These are phyloP conservation scores for Pezicula rhizophila DNA, from an alignment of 2,329 filamentous ascomycete species.

Conservation along the genomic window DNA sequence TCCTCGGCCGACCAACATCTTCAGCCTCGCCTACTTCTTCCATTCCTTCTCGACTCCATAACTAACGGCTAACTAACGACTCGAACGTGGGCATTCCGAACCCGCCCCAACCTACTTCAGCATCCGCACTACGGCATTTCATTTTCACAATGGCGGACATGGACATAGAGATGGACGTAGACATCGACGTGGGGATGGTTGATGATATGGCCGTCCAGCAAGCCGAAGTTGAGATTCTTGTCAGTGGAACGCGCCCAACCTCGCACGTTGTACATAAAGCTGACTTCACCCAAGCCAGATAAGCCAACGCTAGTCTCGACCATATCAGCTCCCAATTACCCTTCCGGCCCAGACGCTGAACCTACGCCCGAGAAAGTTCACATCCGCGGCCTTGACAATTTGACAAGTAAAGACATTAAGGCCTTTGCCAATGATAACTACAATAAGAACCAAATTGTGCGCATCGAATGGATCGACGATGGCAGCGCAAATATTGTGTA, in stretches of 20 bases:
- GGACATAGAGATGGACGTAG: conserved; percentile 1
- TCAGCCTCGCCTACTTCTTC: too few relatives aligned
- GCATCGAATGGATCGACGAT: conserved; percentile 94
- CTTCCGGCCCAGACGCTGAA: conserved; percentile 18
- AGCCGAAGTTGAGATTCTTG: background rate
- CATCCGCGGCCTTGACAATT: conserved; percentile 72
- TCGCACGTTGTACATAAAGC: background rate
- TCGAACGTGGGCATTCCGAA: too few relatives aligned
- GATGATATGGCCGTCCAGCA: background rate
- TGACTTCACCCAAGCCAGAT: conserved; percentile 1
- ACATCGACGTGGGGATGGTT: conserved; percentile 1
- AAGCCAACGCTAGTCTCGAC: conserved; percentile 9
- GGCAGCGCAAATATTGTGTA: conserved; percentile 84
- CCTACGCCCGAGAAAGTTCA: conserved; percentile 59
- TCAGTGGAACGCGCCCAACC: background rate
- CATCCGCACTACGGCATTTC: too few relatives aligned
- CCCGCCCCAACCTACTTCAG: too few relatives aligned
- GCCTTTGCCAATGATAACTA: conserved; percentile 68
- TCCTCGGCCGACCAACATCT: too few relatives aligned
- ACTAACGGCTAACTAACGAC: too few relatives aligned
- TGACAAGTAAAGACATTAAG: conserved; percentile 76
- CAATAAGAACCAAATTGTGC: conserved; percentile 44
- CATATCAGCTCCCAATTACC: conserved; percentile 2
- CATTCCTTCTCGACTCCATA: too few relatives aligned
- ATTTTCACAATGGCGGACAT: background rate